Conservation (phyloP, 108 stramenopile species). For the Aurantiochytrium sp. region DNA sequence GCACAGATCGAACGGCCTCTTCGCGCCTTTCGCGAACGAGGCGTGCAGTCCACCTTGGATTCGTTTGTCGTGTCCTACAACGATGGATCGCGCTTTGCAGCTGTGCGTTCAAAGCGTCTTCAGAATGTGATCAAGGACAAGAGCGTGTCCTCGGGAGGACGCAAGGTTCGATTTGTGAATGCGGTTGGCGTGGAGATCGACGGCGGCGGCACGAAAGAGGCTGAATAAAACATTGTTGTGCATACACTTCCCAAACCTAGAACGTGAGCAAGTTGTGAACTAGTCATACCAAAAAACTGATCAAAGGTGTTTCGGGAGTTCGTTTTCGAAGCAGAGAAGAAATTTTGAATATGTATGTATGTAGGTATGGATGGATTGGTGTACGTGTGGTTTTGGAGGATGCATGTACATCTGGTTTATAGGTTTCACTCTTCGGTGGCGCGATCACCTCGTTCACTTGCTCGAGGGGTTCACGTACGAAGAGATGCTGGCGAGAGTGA, state of each 20-base stretch:
- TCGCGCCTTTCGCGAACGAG: slow-evolving; percentile 3
- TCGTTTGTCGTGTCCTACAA: slow-evolving; percentile 83
- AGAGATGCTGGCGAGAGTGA: neutral
- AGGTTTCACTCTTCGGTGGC: too few relatives aligned
- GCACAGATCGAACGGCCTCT: neutral
- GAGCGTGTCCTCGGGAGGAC: neutral
- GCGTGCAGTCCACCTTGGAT: slow-evolving; percentile 76
- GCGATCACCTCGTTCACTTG: too few relatives aligned
- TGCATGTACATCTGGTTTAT: too few relatives aligned
- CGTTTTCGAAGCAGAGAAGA: too few relatives aligned
- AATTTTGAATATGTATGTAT: too few relatives aligned
- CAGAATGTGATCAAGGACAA: slow-evolving; percentile 41
- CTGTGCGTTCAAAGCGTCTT: slow-evolving; percentile 59
- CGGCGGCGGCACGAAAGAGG: neutral
- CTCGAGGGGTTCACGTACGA: neutral
- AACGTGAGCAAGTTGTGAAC: too few relatives aligned
- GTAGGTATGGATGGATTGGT: too few relatives aligned
- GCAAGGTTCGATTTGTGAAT: neutral
- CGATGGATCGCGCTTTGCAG: slow-evolving; percentile 78
- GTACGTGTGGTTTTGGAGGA: too few relatives aligned
- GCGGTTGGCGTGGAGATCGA: neutral
- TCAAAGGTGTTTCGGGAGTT: too few relatives aligned
- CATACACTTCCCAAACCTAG: too few relatives aligned
- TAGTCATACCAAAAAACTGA: too few relatives aligned
- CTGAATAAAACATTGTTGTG: too few relatives aligned